Conservation (phyloP, 179 eudicot species). For the Silene coronaria region DNA sequence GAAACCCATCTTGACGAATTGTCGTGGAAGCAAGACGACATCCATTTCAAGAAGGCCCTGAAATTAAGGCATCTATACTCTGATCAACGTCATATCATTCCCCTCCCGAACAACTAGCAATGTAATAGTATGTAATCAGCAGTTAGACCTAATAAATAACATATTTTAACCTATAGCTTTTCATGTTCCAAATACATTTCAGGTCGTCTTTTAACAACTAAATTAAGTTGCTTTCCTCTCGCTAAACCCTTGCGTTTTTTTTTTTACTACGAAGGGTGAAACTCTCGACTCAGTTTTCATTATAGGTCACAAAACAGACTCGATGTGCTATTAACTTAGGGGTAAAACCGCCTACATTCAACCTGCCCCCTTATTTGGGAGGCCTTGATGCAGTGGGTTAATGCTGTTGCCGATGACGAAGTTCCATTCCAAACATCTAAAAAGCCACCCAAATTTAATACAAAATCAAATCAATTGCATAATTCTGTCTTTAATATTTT, state of each 20-base stretch:
- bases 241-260: too few species aligned
- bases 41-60: constrained; percentile 28
- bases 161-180: background rate
- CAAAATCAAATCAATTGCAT: background rate
- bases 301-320: background rate
- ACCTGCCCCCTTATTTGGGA: too few species aligned
- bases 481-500: background rate
- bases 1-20: constrained; percentile 27
- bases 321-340: background rate
- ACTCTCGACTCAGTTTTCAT: background rate
- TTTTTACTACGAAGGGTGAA: background rate
- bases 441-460: background rate
- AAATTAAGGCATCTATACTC: background rate
- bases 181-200: background rate
- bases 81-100: background rate
- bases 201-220: background rate
- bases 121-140: background rate
- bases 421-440: background rate
- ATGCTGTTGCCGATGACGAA: too few species aligned
- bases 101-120: background rate
- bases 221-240: background rate
- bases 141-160: too few species aligned
- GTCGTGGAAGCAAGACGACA: constrained; percentile 5
- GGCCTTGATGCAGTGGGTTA: too few species aligned
- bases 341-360: too few species aligned